Conservation (phyloP, 2,329 filamentous ascomycete genomes). For the Calonectria pseudoturangicola region DNA sequence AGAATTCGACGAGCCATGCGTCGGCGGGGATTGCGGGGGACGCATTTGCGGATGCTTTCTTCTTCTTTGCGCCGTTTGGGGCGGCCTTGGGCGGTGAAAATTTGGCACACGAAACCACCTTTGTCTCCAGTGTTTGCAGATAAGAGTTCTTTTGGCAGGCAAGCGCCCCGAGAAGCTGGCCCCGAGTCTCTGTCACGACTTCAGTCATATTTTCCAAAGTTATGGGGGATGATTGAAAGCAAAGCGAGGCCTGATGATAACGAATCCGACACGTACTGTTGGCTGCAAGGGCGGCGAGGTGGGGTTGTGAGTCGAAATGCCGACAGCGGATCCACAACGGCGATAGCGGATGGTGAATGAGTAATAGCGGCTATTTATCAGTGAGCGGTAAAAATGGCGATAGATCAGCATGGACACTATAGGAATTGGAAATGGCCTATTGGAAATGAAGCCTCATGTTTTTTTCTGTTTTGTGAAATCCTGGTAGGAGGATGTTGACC, state of each 20-base stretch:
- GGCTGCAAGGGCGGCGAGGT: slow-evolving; percentile 13
- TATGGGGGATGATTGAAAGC: neutral
- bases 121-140: slow-evolving; percentile 48
- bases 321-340: slow-evolving; percentile 18
- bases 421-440: neutral
- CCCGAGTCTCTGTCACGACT: neutral
- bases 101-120: slow-evolving; percentile 56
- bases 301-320: slow-evolving; percentile 2
- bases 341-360: slow-evolving; percentile 21
- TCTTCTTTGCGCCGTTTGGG: slow-evolving; percentile 45
- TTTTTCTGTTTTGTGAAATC: neutral
- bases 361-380: slow-evolving; percentile 5
- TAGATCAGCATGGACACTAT: neutral
- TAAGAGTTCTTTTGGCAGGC: slow-evolving; percentile 56
- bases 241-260: slow-evolving; percentile 6
- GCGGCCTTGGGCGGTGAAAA: slow-evolving; percentile 37
- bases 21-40: slow-evolving; percentile 38
- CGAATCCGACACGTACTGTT: neutral
- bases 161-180: slow-evolving; percentile 51
- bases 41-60: slow-evolving; percentile 36
- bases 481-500: neutral
- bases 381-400: neutral
- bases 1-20: slow-evolving; percentile 56
- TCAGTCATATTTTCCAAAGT: slow-evolving; percentile 13
- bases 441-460: no score